Percentiles rank a stretch among this genome's conserved stretches.
Evolutionary conservation across 495 filamentous ascomycete genomes (phyloP).

Genomic region (Annulohypoxylon maeteangense): DNA sequence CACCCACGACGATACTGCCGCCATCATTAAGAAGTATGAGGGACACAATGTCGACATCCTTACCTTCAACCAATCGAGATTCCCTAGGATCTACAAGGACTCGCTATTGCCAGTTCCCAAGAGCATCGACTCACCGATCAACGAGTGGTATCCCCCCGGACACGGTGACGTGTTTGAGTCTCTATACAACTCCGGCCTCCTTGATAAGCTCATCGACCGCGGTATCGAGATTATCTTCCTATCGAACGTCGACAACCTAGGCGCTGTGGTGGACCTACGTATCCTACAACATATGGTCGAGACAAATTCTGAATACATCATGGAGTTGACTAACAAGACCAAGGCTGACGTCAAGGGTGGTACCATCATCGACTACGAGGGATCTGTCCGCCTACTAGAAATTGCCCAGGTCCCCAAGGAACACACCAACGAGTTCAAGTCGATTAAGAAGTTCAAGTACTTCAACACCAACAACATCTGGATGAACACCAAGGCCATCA

Average conservation of each 20-base stretch:
- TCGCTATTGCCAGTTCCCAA: constrained; percentile 96
- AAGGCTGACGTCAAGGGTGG: constrained; percentile 99
- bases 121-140: constrained; percentile 83
- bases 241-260: constrained; percentile 98
- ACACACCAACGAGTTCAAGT: constrained; percentile 99
- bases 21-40: constrained; percentile 99
- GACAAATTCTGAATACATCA: constrained; percentile 95
- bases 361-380: constrained; percentile 99
- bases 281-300: constrained; percentile 99
- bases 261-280: constrained; percentile 95
- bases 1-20: constrained; percentile 96
- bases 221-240: constrained; percentile 99
- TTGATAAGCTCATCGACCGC: constrained; percentile 93
- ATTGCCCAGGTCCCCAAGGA: constrained; percentile 99
- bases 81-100: constrained; percentile 97
- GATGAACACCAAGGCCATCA: constrained; percentile 97
- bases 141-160: constrained; percentile 98
- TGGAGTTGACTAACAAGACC: constrained; percentile 99
- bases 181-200: constrained; percentile 97
- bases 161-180: constrained; percentile 99
- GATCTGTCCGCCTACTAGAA: constrained; percentile 93
- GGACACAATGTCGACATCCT: constrained; percentile 99
- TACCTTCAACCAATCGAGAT: constrained; percentile 99
- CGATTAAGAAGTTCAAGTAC: constrained; percentile 99
- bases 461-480: constrained; percentile 99